Evolutionary conservation across 495 filamentous ascomycete genomes (phyloP).

Genomic region (Rhypophila decipiens): DNA sequence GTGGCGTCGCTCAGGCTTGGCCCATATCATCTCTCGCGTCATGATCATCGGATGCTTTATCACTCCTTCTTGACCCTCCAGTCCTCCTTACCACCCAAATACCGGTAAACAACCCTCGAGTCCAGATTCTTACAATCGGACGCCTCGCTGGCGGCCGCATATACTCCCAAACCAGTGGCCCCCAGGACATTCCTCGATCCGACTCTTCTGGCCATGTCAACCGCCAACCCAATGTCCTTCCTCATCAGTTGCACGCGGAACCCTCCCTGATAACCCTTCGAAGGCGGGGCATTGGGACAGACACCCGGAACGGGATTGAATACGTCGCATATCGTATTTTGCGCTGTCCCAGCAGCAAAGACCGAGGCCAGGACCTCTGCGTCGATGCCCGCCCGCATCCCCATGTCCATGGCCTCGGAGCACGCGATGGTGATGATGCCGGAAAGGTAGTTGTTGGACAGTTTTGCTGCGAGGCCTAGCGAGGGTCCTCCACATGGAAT

Average conservation of each 20-base stretch:
- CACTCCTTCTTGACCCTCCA: too few relatives aligned
- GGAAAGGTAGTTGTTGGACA: slow-evolving; percentile 51
- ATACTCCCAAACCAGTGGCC: slow-evolving; percentile 35
- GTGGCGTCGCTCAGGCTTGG: too few relatives aligned
- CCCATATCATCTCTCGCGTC: too few relatives aligned
- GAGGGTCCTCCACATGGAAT: slow-evolving; percentile 47
- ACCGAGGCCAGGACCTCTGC: slow-evolving; percentile 41
- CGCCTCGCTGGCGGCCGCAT: slow-evolving; percentile 39
- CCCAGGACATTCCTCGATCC: slow-evolving; percentile 39
- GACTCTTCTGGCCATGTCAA: slow-evolving; percentile 40
- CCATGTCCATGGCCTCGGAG: slow-evolving; percentile 50
- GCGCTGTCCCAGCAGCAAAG: slow-evolving; percentile 43
- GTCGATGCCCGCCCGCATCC: slow-evolving; percentile 46
- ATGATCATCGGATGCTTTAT: too few relatives aligned
- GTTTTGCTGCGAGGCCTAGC: slow-evolving; percentile 47
- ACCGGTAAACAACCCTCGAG: slow-evolving; percentile 48
- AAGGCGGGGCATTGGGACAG: slow-evolving; percentile 39
- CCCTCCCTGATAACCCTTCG: slow-evolving; percentile 41
- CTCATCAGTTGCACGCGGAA: slow-evolving; percentile 50
- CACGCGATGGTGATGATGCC: slow-evolving; percentile 47
- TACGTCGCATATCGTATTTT: slow-evolving; percentile 44
- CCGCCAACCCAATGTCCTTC: slow-evolving; percentile 47
- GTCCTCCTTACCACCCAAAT: slow-evolving; percentile 43
- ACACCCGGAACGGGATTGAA: slow-evolving; percentile 49
- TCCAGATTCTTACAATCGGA: slow-evolving; percentile 41